A percentile compares a stretch with the other conserved stretches of the same genome.
Evolutionary conservation across 2,329 filamentous ascomycete species (phyloP).

Genomic region (Dactylellina sp.): DNA sequence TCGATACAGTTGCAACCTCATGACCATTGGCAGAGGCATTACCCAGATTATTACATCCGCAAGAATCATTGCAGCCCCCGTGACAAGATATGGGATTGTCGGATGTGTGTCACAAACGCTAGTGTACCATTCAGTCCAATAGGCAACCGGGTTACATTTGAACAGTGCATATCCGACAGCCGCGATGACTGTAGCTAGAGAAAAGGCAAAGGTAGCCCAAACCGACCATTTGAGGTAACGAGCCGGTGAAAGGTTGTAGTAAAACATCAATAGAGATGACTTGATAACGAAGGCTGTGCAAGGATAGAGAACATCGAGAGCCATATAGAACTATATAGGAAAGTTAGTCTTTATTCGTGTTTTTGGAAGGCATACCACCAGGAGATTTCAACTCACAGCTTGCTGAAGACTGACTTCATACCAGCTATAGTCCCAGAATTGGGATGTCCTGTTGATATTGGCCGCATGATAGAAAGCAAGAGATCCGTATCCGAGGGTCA

Average conservation of each 20-base stretch:
- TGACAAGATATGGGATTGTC: slow-evolving; percentile 45
- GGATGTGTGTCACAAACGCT: slow-evolving; percentile 39
- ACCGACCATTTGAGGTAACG: slow-evolving; percentile 40
- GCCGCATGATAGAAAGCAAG: slow-evolving; percentile 42
- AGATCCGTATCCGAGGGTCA: slow-evolving; percentile 40
- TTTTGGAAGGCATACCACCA: background rate
- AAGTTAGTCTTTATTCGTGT: background rate
- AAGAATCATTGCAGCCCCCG: slow-evolving; percentile 40
- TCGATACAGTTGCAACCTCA: slow-evolving; percentile 37
- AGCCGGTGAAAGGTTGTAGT: slow-evolving; percentile 44
- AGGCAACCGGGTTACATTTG: slow-evolving; percentile 40
- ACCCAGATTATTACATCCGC: slow-evolving; percentile 52
- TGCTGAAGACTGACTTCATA: slow-evolving; percentile 41
- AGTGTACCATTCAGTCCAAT: slow-evolving; percentile 52
- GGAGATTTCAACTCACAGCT: slow-evolving; percentile 16
- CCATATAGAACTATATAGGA: slow-evolving; percentile 36
- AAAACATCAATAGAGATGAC: slow-evolving; percentile 50
- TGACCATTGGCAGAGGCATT: slow-evolving; percentile 49
- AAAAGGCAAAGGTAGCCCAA: slow-evolving; percentile 43
- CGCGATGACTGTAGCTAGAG: slow-evolving; percentile 19
- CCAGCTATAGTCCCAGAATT: slow-evolving; percentile 54
- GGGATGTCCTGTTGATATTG: slow-evolving; percentile 43
- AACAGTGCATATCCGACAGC: slow-evolving; percentile 31
- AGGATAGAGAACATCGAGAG: slow-evolving; percentile 45
- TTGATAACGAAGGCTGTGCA: slow-evolving; percentile 45